Conservation (phyloP, 169 alveolate genomes). For the Eimeria necatrix region DNA sequence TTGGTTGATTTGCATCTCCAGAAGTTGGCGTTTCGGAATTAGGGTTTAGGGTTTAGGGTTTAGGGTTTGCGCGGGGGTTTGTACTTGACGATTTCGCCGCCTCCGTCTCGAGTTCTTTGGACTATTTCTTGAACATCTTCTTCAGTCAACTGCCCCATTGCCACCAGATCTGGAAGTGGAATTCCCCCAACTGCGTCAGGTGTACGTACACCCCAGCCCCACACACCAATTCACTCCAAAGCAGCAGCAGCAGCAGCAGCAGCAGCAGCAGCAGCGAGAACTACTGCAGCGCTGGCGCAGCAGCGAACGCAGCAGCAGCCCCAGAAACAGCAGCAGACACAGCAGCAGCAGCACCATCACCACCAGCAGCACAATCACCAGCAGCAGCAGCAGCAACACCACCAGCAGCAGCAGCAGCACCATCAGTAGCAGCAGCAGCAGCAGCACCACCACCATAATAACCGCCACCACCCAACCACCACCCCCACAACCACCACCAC, state of each 20-base stretch:
- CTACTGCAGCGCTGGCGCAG: background rate
- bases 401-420: background rate
- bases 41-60: no score
- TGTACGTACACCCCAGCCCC: slow-evolving; percentile 39
- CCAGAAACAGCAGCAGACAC: background rate
- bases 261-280: background rate
- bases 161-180: slow-evolving; percentile 85
- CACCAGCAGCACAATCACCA: background rate
- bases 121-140: slow-evolving; percentile 87
- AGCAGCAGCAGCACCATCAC: background rate
- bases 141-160: slow-evolving; percentile 83
- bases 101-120: slow-evolving; percentile 87
- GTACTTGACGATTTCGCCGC: slow-evolving; percentile 86
- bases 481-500: background rate
- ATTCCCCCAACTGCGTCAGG: slow-evolving; percentile 86
- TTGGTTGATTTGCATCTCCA: no score
- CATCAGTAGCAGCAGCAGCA: slow-evolving; percentile 12
- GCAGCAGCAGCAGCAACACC: no score
- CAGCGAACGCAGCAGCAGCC: background rate
- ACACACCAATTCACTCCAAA: background rate
- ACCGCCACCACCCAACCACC: background rate
- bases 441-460: background rate
- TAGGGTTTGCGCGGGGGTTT: no score
- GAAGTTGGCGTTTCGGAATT: no score
- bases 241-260: background rate